These are phyloP conservation scores for Lolium rigidum DNA, from an alignment of 176 grass and related monocot species.

Conservation along the genomic window DNA sequence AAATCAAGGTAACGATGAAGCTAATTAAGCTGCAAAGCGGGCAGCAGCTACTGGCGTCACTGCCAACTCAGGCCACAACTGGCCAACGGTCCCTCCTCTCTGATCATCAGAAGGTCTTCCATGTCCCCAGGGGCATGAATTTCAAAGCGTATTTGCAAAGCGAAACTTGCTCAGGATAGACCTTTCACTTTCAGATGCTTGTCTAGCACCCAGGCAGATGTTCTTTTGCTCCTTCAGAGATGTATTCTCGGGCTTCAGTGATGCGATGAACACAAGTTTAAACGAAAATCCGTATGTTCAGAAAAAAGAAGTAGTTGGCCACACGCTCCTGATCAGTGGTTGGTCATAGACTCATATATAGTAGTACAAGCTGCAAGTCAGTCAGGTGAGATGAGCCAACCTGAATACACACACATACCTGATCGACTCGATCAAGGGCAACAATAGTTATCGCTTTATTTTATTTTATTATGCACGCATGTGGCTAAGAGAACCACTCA, in stretches of 20 bases:
- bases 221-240: no score
- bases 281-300: not conserved
- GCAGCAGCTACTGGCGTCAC: no score
- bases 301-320: not conserved
- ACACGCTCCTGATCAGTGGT: not conserved
- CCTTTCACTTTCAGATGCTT: no score
- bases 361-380: not conserved
- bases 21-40: no score
- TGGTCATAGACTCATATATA: not conserved
- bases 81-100: no score
- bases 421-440: not conserved
- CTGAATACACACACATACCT: not conserved
- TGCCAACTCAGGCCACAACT: no score
- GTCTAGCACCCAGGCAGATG: no score
- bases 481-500: not conserved
- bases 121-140: no score
- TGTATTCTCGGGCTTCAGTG: not conserved
- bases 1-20: not conserved
- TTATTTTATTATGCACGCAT: not conserved
- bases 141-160: no score
- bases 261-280: not conserved
- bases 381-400: not conserved
- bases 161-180: no score
- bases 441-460: not conserved
- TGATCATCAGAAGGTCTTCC: no score